These are phyloP conservation scores for Aspergillus carbonarius DNA, from an alignment of 2,329 filamentous ascomycete species.

Conservation along the genomic window DNA sequence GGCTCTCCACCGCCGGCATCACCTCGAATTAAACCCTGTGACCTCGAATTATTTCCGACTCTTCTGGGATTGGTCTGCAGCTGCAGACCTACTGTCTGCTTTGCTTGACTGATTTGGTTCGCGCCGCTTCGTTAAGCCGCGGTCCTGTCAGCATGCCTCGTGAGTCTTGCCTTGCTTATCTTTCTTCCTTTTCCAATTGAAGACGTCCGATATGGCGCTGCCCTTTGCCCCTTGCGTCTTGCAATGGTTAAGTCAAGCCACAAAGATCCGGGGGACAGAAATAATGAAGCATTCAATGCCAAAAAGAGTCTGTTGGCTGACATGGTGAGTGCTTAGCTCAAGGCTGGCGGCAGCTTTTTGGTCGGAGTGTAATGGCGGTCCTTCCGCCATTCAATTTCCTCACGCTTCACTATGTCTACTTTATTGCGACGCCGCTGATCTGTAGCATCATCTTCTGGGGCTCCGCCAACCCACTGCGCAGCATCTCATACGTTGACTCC, in stretches of 20 bases:
- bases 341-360: constrained; percentile 20
- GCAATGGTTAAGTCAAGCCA: background rate
- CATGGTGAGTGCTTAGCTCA: constrained; percentile 17
- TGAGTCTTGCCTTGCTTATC: constrained; percentile 1
- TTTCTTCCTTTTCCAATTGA: background rate
- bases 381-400: constrained; percentile 57
- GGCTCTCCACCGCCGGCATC: background rate
- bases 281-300: background rate
- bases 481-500: constrained; percentile 62
- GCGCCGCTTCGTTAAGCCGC: background rate
- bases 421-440: constrained; percentile 56
- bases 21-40: background rate
- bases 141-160: background rate
- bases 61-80: background rate
- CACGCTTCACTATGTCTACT: constrained; percentile 67
- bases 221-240: background rate
- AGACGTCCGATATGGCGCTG: background rate
- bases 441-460: constrained; percentile 60
- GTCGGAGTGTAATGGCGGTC: constrained; percentile 25
- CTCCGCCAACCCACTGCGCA: constrained; percentile 51
- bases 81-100: background rate
- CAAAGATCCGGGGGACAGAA: background rate
- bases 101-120: background rate
- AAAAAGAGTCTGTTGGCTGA: background rate
- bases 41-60: constrained; percentile 5